Evolutionary conservation across 257 asterid species (phyloP), one percentile per base, ranked within the genome.

Genomic region (Dorcoceras hygrometricum): DNA sequence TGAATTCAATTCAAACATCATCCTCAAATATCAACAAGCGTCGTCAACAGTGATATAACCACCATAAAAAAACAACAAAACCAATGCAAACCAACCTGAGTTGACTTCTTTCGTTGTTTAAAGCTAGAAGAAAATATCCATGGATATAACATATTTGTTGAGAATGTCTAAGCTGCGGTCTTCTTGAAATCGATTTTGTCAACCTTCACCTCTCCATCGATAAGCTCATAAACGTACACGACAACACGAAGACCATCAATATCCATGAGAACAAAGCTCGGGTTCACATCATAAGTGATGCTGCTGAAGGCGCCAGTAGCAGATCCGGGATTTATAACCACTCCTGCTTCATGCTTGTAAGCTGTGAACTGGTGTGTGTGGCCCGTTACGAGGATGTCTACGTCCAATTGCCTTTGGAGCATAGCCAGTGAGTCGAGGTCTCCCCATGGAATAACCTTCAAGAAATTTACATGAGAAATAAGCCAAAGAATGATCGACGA

Each of bases 171-270:
- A 23, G 95, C 74, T 18, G 92, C 79, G 1, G 98, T 88, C 89
- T 93, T 93, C 88, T 93, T 93, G 64, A 93, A 93, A 75, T 93
- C 97, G n/a, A 93, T 93, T 77, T 93, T 93, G 73, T 93, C 98
- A 23, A 93, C 98, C 82, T 93, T 93, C 69, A 93, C 98, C 72
- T 93, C 98, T 58, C 98, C 98, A 73, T 93, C 98, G 6, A 90
- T 86, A 71, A 90, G 94, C 71, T 93, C 98, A 25, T 93, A 93
- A 59, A 93, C 98, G 24, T 93, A 93, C 28, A 93, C 98, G 32
- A 93, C 98, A 43, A 92, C 98, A 20, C 98, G 93, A 34, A 87
- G 83, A 53, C 95, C 97, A 53, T 92, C 98, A 58, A 92, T 87
- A 74, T 92, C 98, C 98, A 92, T 92, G 70, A 92, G 95, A 71